Evolutionary conservation across 495 filamentous ascomycete species (phyloP).

Genomic region (Tetracladium setigerum): DNA sequence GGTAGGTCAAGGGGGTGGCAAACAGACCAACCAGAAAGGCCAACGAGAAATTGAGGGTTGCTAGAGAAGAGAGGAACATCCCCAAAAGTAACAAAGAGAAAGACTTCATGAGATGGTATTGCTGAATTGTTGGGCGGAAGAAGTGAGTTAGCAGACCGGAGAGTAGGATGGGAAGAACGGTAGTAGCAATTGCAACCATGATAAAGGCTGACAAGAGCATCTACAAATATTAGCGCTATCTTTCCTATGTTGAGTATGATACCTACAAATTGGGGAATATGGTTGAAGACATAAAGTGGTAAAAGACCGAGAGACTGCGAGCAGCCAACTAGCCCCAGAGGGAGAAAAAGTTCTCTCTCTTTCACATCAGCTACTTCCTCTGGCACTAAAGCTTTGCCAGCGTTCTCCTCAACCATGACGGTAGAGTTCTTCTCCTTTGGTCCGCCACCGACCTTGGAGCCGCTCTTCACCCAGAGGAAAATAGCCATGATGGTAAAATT

Average conservation of each 20-base stretch:
- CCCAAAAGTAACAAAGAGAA: constrained; percentile 90
- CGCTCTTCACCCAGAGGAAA: constrained; percentile 82
- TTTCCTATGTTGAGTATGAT: not conserved
- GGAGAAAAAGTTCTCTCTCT: constrained; percentile 74
- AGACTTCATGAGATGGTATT: constrained; percentile 73
- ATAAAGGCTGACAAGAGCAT: constrained; percentile 50
- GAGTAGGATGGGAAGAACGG: constrained; percentile 48
- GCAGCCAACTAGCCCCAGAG: constrained; percentile 60
- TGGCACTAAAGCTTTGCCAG: constrained; percentile 16
- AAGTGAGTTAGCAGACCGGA: constrained; percentile 42
- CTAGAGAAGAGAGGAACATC: constrained; percentile 83
- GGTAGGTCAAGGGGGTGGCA: constrained; percentile 66
- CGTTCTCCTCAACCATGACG: constrained; percentile 3
- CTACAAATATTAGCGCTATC: constrained; percentile 30
- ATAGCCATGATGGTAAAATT: constrained; percentile 97
- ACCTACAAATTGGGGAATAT: constrained; percentile 56
- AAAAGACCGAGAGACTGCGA: constrained; percentile 73
- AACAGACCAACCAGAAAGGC: constrained; percentile 79
- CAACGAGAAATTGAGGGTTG: constrained; percentile 94
- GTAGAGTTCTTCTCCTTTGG: constrained; percentile 18
- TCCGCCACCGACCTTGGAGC: constrained; percentile 28
- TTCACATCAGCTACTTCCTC: constrained; percentile 25
- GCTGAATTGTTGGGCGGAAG: constrained; percentile 52
- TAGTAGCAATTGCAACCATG: constrained; percentile 49
- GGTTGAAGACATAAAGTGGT: constrained; percentile 85